A percentile compares a stretch with the other conserved stretches of the same genome.
Evolutionary conservation across 306 rosid species (phyloP).

Genomic region (Fragaria iinumae): DNA sequence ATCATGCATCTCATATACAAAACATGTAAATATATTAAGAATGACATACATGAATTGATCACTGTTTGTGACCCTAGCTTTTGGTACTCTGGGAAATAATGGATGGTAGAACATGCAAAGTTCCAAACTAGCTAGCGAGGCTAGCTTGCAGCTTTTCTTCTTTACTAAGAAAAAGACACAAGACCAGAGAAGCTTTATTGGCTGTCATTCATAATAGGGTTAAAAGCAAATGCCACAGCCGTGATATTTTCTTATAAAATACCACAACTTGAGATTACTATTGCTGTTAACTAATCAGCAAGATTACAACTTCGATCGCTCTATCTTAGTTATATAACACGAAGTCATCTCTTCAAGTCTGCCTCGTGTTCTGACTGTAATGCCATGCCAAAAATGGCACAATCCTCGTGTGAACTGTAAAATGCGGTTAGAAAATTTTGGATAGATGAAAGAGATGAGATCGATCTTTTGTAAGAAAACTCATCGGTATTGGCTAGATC

Average conservation of each 20-base stretch:
- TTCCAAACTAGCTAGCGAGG: neutral
- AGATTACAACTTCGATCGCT: neutral
- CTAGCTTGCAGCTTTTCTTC: conserved; percentile 5
- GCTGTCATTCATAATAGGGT: conserved; percentile 3
- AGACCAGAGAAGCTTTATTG: neutral
- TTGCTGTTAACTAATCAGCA: neutral
- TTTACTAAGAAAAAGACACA: conserved; percentile 11
- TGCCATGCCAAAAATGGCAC: conserved; percentile 1
- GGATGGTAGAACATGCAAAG: neutral
- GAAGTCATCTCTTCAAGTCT: neutral
- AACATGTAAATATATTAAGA: neutral
- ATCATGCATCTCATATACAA: neutral
- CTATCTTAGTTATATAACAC: neutral
- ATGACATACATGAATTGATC: neutral
- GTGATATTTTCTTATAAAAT: neutral
- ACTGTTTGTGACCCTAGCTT: neutral
- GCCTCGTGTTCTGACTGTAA: neutral
- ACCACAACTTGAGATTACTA: neutral
- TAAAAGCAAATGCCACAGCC: neutral
- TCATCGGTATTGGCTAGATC: too few species aligned
- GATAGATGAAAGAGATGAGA: too few species aligned
- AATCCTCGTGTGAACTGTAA: neutral
- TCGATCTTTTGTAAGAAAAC: too few species aligned
- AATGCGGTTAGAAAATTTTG: neutral
- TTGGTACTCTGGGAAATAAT: neutral